Percentiles rank a stretch among this genome's conserved stretches.
phyloP scores from a whole-genome alignment of 495 filamentous ascomycete species.

The Astrothelium subdiscretum region DNA sequence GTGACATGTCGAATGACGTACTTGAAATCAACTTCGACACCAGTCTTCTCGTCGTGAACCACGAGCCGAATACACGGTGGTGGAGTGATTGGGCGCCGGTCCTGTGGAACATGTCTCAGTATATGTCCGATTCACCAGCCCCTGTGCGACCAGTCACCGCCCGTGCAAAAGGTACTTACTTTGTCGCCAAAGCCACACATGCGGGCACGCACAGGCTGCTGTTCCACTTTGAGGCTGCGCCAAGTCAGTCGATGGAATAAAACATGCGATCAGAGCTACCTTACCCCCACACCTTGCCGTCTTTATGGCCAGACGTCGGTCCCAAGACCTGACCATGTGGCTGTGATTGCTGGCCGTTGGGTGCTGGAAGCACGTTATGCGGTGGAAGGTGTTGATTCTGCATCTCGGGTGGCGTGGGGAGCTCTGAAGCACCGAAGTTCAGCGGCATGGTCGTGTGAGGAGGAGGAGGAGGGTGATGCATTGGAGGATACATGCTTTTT shows the following conservation, averaged over 20 bases:
- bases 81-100: slow-evolving; percentile 90
- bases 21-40: slow-evolving; percentile 85
- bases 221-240: slow-evolving; percentile 64
- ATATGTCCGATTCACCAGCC: not conserved
- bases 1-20: slow-evolving; percentile 35
- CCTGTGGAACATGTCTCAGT: slow-evolving; percentile 37
- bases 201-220: slow-evolving; percentile 86
- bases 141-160: not conserved
- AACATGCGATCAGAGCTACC: not conserved
- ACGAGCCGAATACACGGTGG: slow-evolving; percentile 84
- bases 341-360: not conserved
- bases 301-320: not conserved
- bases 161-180: slow-evolving; percentile 36
- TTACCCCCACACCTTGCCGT: not conserved
- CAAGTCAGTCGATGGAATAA: not conserved
- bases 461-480: slow-evolving; percentile 1
- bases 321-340: not conserved
- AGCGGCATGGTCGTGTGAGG: not conserved
- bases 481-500: slow-evolving; percentile 3
- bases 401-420: not conserved
- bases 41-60: slow-evolving; percentile 64
- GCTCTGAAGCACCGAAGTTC: slow-evolving; percentile 1
- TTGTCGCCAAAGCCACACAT: slow-evolving; percentile 99
- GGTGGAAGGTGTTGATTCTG: not conserved
- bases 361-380: not conserved